Percentiles rank a stretch among this genome's conserved stretches.
These are phyloP conservation scores for Coemansia sp. DNA, from an alignment of 192 early-diverging fungal species.

Conservation along the genomic window DNA sequence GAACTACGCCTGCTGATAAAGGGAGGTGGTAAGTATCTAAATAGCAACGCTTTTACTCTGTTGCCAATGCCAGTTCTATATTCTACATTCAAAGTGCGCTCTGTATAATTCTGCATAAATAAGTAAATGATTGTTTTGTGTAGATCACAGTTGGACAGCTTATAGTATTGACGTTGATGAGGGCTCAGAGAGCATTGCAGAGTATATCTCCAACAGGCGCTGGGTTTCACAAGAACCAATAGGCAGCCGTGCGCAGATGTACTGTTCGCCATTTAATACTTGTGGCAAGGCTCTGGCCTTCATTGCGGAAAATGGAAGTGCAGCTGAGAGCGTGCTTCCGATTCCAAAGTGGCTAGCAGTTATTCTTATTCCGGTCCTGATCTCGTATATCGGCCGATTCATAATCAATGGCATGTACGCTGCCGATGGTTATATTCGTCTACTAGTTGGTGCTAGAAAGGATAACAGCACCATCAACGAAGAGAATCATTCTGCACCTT, in stretches of 20 bases:
- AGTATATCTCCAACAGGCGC: conserved; percentile 31
- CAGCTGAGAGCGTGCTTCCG: conserved; percentile 25
- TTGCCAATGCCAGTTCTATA: background rate
- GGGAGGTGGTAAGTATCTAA: background rate
- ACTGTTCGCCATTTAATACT: conserved; percentile 47
- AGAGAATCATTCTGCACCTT: background rate
- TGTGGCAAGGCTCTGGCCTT: conserved; percentile 31
- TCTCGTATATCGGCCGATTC: conserved; percentile 34
- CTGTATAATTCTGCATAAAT: background rate
- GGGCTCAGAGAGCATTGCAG: conserved; percentile 12
- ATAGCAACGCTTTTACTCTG: background rate
- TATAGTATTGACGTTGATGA: conserved; percentile 15
- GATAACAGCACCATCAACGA: too few relatives aligned
- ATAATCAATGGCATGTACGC: conserved; percentile 47
- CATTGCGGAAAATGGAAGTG: conserved; percentile 36
- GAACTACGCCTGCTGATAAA: conserved; percentile 33
- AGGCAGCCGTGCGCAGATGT: conserved; percentile 9
- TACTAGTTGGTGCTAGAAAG: background rate
- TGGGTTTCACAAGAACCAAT: conserved; percentile 8
- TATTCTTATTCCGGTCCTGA: conserved; percentile 38
- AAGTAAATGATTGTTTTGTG: background rate
- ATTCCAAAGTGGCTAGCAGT: conserved; percentile 48
- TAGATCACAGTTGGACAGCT: conserved; percentile 26
- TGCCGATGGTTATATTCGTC: conserved; percentile 15
- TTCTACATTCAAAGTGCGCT: background rate